phyloP scores from a whole-genome alignment of 2,329 filamentous ascomycete species.

The Metarhizium guizhouense region DNA sequence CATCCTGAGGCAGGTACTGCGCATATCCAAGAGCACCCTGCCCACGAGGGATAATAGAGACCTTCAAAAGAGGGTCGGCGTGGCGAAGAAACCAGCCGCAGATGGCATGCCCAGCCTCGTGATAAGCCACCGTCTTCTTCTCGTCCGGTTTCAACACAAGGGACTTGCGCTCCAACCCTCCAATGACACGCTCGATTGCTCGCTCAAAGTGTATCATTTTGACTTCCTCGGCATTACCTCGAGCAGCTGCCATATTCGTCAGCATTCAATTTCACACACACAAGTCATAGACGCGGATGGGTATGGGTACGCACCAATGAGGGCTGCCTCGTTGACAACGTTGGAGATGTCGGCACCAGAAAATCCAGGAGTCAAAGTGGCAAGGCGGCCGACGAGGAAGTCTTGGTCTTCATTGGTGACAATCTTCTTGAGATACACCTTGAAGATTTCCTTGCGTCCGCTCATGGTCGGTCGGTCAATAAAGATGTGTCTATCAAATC shows the following conservation, averaged over 20 bases:
- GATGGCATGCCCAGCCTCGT: conserved; percentile 96
- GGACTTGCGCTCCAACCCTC: conserved; percentile 94
- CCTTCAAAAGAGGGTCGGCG: conserved; percentile 95
- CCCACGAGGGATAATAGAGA: conserved; percentile 95
- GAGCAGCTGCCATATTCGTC: conserved; percentile 54
- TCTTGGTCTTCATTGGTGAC: conserved; percentile 86
- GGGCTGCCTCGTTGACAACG: conserved; percentile 92
- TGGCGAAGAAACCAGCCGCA: conserved; percentile 97
- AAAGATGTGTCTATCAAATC: conserved; percentile 92
- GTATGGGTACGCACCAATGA: conserved; percentile 62
- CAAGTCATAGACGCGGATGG: conserved; percentile 20
- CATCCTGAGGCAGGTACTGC: conserved; percentile 91
- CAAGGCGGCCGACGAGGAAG: conserved; percentile 76
- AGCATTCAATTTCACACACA: conserved; percentile 1
- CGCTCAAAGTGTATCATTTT: conserved; percentile 90
- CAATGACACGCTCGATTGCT: conserved; percentile 94
- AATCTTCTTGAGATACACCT: conserved; percentile 89
- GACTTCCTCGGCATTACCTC: conserved; percentile 70
- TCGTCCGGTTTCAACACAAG: conserved; percentile 87
- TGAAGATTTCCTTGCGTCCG: conserved; percentile 91
- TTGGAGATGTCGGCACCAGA: conserved; percentile 98
- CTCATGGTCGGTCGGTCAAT: conserved; percentile 97
- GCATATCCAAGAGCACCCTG: conserved; percentile 92
- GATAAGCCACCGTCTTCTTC: conserved; percentile 94
- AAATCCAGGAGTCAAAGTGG: conserved; percentile 91